Base-by-base conservation (phyloP, 2,329 filamentous ascomycete species). In the Fusarium avenaceum region DNA sequence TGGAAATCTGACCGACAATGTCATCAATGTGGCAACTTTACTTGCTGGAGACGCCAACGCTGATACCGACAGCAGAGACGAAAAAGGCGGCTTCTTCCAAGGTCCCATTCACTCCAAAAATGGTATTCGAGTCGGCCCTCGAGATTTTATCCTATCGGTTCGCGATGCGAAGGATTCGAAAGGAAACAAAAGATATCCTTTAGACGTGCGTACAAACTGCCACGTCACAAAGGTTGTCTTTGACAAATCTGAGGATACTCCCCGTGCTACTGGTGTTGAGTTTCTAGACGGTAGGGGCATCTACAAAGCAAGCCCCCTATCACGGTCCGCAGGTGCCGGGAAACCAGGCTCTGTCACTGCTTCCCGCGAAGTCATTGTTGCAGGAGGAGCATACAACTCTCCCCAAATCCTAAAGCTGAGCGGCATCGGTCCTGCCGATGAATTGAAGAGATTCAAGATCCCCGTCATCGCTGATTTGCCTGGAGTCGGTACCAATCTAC, bases 401-500 rank as follows among this genome's bases (percentile, higher is more conserved):
- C 85, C 85, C 1, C 82, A 85, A 60, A 78, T 87, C 6, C 80
- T 87, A 4, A 83, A 84, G 74, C 78, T 86, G 0, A 84, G 82
- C 46, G 85, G 85, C 9, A 77, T 87, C 26, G 84, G 84, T 0
- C 79, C 82, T 1, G 75, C 74, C 1, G 72, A 75, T 1, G 79
- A 83, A 19, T 77, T 87, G 3, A 51, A 78, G 5, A 72, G 76
- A n/a, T 78, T 83, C 50, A 72, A 80, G 15, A 87, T 87, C 38
- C 72, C 78, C 0, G 68, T 84, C 2, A 60, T 87, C 3, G 78
- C 78, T 6, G 79, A 84, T 40, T 78, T 83, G 1, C 85, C 86
- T 0, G 87, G 86, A 33, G 86, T 90, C 4, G 87, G 87, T 26
- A 82, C 79, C 35, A 88, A 89, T 75, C 78, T 90, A 7, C 82